Conservation (phyloP, 2,329 filamentous ascomycete species). For the Colletotrichum lentis region DNA sequence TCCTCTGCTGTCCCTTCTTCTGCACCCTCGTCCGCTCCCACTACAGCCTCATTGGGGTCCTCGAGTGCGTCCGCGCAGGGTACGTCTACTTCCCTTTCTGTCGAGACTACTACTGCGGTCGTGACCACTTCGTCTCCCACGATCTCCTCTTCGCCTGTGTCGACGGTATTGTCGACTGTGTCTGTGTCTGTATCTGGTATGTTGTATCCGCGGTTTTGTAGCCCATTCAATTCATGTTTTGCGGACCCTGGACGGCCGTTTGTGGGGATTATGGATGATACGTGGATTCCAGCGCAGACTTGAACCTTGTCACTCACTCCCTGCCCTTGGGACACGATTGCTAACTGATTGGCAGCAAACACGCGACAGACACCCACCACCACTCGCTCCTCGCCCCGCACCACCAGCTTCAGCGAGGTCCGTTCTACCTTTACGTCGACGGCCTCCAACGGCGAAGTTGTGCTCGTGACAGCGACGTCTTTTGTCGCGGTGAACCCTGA, state of each 20-base stretch:
- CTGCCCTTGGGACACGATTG: neutral
- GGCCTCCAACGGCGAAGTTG: constrained; percentile 54
- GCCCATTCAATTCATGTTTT: constrained; percentile 20
- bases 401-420: constrained; percentile 49
- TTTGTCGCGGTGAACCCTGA: constrained; percentile 56
- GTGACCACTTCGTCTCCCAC: constrained; percentile 36
- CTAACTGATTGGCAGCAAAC: constrained; percentile 38
- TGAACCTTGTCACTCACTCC: constrained; percentile 1
- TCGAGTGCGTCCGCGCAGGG: constrained; percentile 37
- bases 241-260: constrained; percentile 9
- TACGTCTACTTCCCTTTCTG: constrained; percentile 40
- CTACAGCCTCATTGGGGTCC: constrained; percentile 36
- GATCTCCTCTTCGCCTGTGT: constrained; percentile 23
- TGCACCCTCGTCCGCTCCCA: constrained; percentile 41
- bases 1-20: constrained; percentile 43
- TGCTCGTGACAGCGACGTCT: constrained; percentile 59
- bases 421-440: constrained; percentile 57
- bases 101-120: constrained; percentile 36
- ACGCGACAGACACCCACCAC: constrained; percentile 47
- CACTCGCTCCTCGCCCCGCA: constrained; percentile 39
- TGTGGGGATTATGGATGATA: neutral
- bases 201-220: constrained; percentile 35
- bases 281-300: neutral
- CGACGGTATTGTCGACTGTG: neutral
- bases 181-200: constrained; percentile 35